phyloP scores from a whole-genome alignment of 2,329 filamentous ascomycete species.

The Trichoderma breve region DNA sequence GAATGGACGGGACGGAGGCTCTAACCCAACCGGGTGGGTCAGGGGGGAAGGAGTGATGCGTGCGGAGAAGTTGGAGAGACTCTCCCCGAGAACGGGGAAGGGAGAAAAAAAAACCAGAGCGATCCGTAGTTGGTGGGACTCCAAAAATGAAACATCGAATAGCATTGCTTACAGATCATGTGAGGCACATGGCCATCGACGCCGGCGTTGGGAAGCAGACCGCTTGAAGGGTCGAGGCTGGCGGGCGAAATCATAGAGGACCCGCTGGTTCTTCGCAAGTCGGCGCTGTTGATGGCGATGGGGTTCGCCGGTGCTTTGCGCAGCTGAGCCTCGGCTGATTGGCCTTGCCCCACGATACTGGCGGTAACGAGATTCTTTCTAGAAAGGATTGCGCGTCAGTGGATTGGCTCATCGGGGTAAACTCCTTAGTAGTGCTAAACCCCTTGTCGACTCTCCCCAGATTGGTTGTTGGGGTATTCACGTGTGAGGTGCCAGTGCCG shows the following conservation, averaged over 20 bases:
- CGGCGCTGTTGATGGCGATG: slow-evolving; percentile 36
- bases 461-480: not conserved
- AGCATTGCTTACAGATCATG: slow-evolving; percentile 46
- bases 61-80: slow-evolving; percentile 30
- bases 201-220: slow-evolving; percentile 28
- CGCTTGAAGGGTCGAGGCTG: slow-evolving; percentile 28
- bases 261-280: slow-evolving; percentile 40
- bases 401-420: slow-evolving; percentile 1
- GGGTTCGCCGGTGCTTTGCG: slow-evolving; percentile 37
- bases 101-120: slow-evolving; percentile 8
- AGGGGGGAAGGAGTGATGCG: slow-evolving; percentile 20
- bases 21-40: not conserved
- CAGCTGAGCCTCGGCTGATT: slow-evolving; percentile 46
- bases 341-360: slow-evolving; percentile 36
- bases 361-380: slow-evolving; percentile 47
- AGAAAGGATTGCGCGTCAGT: slow-evolving; percentile 15
- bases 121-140: not conserved
- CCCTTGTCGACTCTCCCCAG: not conserved
- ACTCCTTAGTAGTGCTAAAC: not conserved
- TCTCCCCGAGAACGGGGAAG: slow-evolving; percentile 21
- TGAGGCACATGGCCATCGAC: slow-evolving; percentile 47
- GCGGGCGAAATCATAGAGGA: slow-evolving; percentile 35
- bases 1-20: slow-evolving; percentile 9
- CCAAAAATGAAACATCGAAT: slow-evolving; percentile 20
- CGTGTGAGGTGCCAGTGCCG: not conserved